Percentiles rank a stretch among this genome's conserved stretches.
Conservation (phyloP, 73 alveolate genomes). For the Paramecium sonneborni region DNA sequence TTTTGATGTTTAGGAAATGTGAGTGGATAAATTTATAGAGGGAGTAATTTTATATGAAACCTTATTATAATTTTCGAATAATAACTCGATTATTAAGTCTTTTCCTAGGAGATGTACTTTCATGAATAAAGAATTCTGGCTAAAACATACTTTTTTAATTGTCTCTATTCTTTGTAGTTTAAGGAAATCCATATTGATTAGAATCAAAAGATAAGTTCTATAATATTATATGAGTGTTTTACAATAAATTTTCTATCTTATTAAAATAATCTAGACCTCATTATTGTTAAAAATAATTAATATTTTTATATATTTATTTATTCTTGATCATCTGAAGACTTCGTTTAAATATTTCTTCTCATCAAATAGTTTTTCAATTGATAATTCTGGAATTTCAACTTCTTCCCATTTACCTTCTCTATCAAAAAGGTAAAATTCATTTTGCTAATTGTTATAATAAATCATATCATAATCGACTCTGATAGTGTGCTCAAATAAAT, state of each 20-base stretch:
- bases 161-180: background rate
- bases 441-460: conserved; percentile 71
- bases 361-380: conserved; percentile 21
- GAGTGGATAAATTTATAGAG: background rate
- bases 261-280: background rate
- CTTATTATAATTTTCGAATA: background rate
- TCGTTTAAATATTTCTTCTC: conserved; percentile 46
- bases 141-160: background rate
- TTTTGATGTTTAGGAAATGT: background rate
- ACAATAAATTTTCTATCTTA: background rate
- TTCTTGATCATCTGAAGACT: conserved; percentile 38
- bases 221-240: background rate
- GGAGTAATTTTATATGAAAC: background rate
- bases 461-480: conserved; percentile 77
- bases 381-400: conserved; percentile 59
- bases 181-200: background rate
- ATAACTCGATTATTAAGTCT: background rate
- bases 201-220: background rate
- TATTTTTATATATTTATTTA: background rate
- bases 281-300: background rate
- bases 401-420: conserved; percentile 81
- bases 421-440: conserved; percentile 78
- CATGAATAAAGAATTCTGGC: background rate
- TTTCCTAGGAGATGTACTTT: background rate
- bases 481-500: background rate